Base-by-base conservation (phyloP, 2,329 filamentous ascomycete genomes). In the Fusarium coffeatum region DNA sequence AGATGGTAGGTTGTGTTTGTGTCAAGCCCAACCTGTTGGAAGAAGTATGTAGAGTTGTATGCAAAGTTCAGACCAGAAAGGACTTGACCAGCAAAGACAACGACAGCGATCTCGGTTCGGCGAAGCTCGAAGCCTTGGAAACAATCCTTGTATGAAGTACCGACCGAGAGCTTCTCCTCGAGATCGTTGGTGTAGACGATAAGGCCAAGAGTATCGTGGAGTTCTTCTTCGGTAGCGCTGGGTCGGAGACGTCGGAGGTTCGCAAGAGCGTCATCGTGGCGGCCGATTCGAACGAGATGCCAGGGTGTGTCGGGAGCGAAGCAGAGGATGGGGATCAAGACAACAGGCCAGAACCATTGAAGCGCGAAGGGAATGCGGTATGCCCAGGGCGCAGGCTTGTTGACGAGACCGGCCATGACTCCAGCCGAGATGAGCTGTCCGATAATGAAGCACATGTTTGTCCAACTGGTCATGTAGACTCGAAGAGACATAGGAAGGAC, bases 241-340 rank as follows among this genome's bases (percentile, higher is more conserved):
- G 71, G 67, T 30, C 76, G 76, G 0, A 83, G 77, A 10, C 78
- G 72, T 18, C 66, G 64, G 1, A 83, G 51, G 0, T 77, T 74
- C 43, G 76, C 73, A 48, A 78, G 73, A 0, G 83, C 82, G 1
- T 78, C 78, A 0, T 78, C 74, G 9, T 77, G 63, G 8, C 72
- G 72, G 1, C 77, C 78, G 16, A 78, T 66, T 6, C 82, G 78
- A 12, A 84, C 79, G 1, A 81, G 76, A 73, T 81, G 83, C 80
- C 83, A 78, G 0, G 85, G 85, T 1, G 81, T 83, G 57, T 86
- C 84, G 0, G 84, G 85, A 2, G 83, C 82, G 30, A 85, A 81
- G 12, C 73, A 66, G 3, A 84, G 74, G 3, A 77, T 72, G 0
- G 81, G 69, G 6, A 85, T 64, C 3, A 86, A 74, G 3, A 82